Conservation (phyloP, 331 rosid species). For the Ulmus americana region DNA sequence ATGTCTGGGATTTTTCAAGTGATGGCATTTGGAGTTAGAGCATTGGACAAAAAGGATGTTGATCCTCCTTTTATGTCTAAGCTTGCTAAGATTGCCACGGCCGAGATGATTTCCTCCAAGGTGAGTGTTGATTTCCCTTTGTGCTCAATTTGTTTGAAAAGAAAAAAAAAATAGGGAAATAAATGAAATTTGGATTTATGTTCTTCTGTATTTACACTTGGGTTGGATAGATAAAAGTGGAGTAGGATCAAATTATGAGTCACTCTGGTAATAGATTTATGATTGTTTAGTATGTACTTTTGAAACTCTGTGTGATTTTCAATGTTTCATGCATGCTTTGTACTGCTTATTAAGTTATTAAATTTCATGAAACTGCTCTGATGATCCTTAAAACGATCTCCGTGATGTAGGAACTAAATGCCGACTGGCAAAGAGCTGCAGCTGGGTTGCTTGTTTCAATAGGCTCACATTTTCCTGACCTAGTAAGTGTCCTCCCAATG, state of each 20-base stretch:
- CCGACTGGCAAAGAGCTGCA: constrained; percentile 95
- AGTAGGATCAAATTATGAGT: too few species aligned
- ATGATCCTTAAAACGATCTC: constrained; percentile 18
- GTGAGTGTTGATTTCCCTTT: constrained; percentile 24
- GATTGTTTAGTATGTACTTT: too few species aligned
- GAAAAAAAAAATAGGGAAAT: not conserved
- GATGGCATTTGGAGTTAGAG: constrained; percentile 80
- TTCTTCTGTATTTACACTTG: too few species aligned
- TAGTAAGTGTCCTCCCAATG: constrained; percentile 46
- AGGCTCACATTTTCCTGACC: constrained; percentile 87
- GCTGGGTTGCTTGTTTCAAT: constrained; percentile 80
- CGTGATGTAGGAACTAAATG: constrained; percentile 62
- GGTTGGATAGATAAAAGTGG: too few species aligned
- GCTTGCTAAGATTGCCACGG: constrained; percentile 84
- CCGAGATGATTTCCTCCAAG: constrained; percentile 88
- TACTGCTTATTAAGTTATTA: not conserved
- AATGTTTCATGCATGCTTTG: not conserved
- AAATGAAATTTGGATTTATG: not conserved
- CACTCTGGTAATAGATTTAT: too few species aligned
- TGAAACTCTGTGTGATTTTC: too few species aligned
- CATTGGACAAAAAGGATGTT: constrained; percentile 51
- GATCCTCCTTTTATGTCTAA: constrained; percentile 72
- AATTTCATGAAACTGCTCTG: not conserved
- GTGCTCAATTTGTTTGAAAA: not conserved
- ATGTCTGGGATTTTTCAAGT: constrained; percentile 95